phyloP scores from a whole-genome alignment of 768 basidiomycete genomes.

The Mrakia frigida region DNA sequence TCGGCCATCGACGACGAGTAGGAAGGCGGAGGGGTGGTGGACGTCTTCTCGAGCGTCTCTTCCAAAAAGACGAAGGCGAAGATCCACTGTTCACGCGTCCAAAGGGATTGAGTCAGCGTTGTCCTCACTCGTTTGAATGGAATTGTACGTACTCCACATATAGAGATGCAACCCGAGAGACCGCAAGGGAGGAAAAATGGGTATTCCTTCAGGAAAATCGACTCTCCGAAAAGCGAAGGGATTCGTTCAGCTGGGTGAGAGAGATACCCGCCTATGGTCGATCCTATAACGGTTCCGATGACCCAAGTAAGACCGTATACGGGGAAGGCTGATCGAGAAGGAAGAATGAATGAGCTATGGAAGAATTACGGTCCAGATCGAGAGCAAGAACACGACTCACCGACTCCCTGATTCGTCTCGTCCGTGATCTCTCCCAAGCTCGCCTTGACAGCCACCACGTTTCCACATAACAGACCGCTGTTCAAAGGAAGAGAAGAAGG shows the following conservation, averaged over 20 bases:
- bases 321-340: conserved; percentile 10
- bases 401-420: conserved; percentile 21
- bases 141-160: background rate
- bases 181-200: conserved; percentile 27
- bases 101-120: background rate
- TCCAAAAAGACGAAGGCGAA: conserved; percentile 23
- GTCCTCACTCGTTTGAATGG: background rate
- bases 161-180: background rate
- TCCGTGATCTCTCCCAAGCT: conserved; percentile 29
- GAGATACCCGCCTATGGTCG: conserved; percentile 18
- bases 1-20: background rate
- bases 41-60: conserved; percentile 8
- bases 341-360: background rate
- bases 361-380: too few relatives aligned
- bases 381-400: background rate
- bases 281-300: conserved; percentile 12
- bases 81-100: conserved; percentile 1
- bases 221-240: conserved; percentile 20
- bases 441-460: conserved; percentile 25
- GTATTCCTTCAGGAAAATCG: conserved; percentile 7
- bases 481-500: background rate
- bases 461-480: conserved; percentile 13
- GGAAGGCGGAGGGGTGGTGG: background rate
- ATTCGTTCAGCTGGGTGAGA: conserved; percentile 25
- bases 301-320: conserved; percentile 22